Evolutionary conservation across 1,284 basidiomycete species (phyloP).

Genomic region (Rhodotorula mucilaginosa): DNA sequence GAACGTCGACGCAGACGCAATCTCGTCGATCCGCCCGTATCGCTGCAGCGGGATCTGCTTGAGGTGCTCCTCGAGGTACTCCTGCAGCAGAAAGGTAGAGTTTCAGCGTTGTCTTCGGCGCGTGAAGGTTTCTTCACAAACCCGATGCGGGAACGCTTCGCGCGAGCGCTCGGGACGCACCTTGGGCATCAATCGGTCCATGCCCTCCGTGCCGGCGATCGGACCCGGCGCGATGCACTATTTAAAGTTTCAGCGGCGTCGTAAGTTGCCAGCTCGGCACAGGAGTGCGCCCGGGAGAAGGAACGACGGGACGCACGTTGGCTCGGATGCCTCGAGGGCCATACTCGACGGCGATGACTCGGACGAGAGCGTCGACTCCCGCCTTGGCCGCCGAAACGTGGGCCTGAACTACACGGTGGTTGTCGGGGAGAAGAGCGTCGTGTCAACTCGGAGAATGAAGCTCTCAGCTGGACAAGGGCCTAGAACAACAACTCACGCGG

Average conservation of each 20-base stretch:
- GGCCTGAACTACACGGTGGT: conserved; percentile 59
- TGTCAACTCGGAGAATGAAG: too few relatives aligned
- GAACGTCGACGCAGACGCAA: conserved; percentile 77
- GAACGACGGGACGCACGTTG: conserved; percentile 58
- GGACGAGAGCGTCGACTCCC: conserved; percentile 80
- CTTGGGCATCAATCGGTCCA: conserved; percentile 62
- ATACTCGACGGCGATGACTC: conserved; percentile 84
- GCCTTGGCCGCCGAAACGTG: conserved; percentile 96
- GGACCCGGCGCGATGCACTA: conserved; percentile 52
- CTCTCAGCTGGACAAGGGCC: too few relatives aligned
- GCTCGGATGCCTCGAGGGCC: conserved; percentile 90
- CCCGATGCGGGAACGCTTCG: too few relatives aligned
- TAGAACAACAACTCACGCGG: conserved; percentile 53
- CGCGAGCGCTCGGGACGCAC: conserved; percentile 34
- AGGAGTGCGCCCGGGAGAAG: not conserved
- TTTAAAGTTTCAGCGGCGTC: too few relatives aligned
- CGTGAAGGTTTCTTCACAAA: not conserved
- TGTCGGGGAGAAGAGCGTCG: too few relatives aligned
- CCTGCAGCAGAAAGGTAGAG: not conserved
- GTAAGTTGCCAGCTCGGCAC: not conserved
- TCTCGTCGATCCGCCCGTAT: conserved; percentile 64
- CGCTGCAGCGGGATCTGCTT: conserved; percentile 61
- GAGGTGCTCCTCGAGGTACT: conserved; percentile 2
- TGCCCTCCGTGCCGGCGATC: conserved; percentile 80
- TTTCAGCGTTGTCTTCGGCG: not conserved